These are phyloP conservation scores for Calonectria hongkongensis DNA, from an alignment of 2,329 filamentous ascomycete genomes.

Conservation along the genomic window DNA sequence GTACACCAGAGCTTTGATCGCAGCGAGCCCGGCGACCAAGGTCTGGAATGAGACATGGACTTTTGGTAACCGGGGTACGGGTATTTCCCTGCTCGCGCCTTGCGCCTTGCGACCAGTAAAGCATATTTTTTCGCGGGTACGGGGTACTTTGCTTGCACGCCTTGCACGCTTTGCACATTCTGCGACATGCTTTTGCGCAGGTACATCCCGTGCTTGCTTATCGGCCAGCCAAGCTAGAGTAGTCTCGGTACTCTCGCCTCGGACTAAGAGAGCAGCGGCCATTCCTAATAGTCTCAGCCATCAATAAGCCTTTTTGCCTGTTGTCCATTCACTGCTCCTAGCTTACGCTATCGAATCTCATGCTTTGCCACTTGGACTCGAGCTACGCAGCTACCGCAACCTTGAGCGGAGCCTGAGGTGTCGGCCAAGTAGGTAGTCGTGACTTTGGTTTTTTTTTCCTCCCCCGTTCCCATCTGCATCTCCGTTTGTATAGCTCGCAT, in stretches of 20 bases:
- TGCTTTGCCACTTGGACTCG: conserved; percentile 19
- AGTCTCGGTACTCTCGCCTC: conserved; percentile 18
- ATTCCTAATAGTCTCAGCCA: conserved; percentile 28
- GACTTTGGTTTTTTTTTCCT: conserved; percentile 17
- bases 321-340: conserved; percentile 17
- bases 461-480: not conserved
- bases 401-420: conserved; percentile 10
- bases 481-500: not conserved
- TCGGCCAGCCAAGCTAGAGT: conserved; percentile 12
- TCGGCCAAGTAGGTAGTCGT: conserved; percentile 1
- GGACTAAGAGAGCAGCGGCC: conserved; percentile 12
- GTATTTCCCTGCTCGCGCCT: conserved; percentile 3
- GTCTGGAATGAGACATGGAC: conserved; percentile 2
- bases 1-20: conserved; percentile 2
- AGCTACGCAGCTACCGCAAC: conserved; percentile 12
- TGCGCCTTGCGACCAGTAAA: not conserved
- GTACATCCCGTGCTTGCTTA: conserved; percentile 16
- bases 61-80: not conserved
- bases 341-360: conserved; percentile 28
- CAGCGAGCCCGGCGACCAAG: not conserved
- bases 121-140: conserved; percentile 9
- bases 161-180: not conserved
- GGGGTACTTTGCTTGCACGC: not conserved
- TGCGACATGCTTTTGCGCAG: conserved; percentile 2
- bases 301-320: conserved; percentile 6